Evolutionary conservation across 371 early-diverging fungal species (phyloP).

Genomic region (Zopfochytrium polystomum): DNA sequence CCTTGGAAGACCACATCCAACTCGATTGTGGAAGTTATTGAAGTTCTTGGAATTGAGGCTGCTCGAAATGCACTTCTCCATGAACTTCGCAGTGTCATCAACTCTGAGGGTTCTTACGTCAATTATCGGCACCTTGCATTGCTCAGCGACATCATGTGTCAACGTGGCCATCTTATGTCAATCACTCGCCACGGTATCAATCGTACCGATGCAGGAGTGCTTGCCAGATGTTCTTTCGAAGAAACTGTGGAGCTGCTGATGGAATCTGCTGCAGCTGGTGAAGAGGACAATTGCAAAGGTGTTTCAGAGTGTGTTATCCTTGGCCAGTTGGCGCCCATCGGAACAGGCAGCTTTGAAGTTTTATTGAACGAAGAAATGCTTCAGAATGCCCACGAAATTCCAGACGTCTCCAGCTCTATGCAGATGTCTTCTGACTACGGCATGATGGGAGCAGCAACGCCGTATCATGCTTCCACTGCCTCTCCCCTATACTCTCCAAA

Average conservation of each 20-base stretch:
- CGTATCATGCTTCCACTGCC: constrained; percentile 28
- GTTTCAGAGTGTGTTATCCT: constrained; percentile 98
- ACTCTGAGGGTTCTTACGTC: constrained; percentile 98
- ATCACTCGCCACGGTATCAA: constrained; percentile 99
- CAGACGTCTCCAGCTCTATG: constrained; percentile 23
- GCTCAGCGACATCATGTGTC: constrained; percentile 98
- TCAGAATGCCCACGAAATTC: constrained; percentile 45
- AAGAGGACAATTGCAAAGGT: constrained; percentile 91
- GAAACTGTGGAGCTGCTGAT: constrained; percentile 99
- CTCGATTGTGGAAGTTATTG: constrained; percentile 87
- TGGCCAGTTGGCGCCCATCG: constrained; percentile 97
- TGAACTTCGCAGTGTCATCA: constrained; percentile 95
- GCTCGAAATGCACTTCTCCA: constrained; percentile 87
- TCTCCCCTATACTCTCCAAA: constrained; percentile 30
- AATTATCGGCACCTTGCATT: constrained; percentile 97
- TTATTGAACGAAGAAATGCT: constrained; percentile 90
- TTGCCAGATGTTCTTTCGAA: constrained; percentile 98
- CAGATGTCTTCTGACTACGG: constrained; percentile 33
- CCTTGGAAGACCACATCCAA: constrained; percentile 83
- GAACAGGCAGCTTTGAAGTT: constrained; percentile 95
- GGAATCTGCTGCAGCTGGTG: constrained; percentile 95
- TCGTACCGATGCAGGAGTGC: constrained; percentile 92
- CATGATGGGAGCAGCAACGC: constrained; percentile 42
- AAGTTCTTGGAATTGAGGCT: constrained; percentile 98
- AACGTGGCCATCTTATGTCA: constrained; percentile 91